A percentile compares a stretch with the other conserved stretches of the same genome.
Evolutionary conservation across 306 rosid species (phyloP).

Genomic region (Ormosia emarginata): DNA sequence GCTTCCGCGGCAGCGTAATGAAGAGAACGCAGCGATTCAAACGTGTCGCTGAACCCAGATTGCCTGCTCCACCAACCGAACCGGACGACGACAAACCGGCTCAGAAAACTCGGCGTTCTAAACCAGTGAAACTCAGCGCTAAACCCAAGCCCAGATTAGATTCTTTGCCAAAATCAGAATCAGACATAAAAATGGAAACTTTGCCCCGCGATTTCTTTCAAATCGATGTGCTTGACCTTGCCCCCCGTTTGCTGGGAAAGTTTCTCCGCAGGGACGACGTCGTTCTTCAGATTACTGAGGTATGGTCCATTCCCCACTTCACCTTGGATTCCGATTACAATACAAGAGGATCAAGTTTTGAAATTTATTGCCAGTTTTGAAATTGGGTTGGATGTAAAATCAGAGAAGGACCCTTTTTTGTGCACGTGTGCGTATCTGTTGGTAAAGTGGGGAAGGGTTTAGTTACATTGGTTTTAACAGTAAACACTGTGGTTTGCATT

Average conservation of each 20-base stretch:
- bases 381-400: neutral
- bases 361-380: neutral
- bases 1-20: slow-evolving; percentile 36
- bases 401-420: neutral
- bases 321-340: neutral
- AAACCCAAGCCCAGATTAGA: slow-evolving; percentile 17
- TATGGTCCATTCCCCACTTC: neutral
- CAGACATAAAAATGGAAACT: slow-evolving; percentile 26
- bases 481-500: neutral
- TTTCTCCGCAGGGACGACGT: slow-evolving; percentile 69
- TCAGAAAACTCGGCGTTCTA: slow-evolving; percentile 27
- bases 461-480: too few relatives aligned
- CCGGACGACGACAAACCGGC: neutral
- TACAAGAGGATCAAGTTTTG: neutral
- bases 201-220: slow-evolving; percentile 59
- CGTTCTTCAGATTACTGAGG: slow-evolving; percentile 94
- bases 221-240: slow-evolving; percentile 79
- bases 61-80: neutral
- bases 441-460: too few relatives aligned
- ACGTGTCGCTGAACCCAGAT: slow-evolving; percentile 42
- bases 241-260: slow-evolving; percentile 89
- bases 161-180: slow-evolving; percentile 4
- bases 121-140: slow-evolving; percentile 11
- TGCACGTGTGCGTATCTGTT: too few relatives aligned
- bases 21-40: slow-evolving; percentile 51